These are phyloP conservation scores for Dendrocalamus sinicus DNA, from an alignment of 176 grass and related monocot species.

Conservation along the genomic window DNA sequence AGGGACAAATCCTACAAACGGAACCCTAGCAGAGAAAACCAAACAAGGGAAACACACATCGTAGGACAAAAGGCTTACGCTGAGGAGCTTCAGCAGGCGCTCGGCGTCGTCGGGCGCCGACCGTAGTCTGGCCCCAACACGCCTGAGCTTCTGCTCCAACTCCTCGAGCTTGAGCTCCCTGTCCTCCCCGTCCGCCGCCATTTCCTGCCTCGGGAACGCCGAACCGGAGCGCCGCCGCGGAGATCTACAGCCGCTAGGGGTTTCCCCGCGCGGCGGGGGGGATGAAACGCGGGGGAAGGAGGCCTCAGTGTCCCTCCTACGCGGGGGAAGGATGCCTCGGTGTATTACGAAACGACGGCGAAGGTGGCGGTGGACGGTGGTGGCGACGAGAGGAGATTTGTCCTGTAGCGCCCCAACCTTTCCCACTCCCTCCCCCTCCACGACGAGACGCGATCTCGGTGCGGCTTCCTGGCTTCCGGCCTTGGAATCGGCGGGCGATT, in stretches of 20 bases:
- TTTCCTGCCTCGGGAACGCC: conserved; percentile 5
- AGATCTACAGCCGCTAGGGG: conserved; percentile 61
- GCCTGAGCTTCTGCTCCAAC: conserved; percentile 48
- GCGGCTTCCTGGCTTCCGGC: conserved; percentile 7
- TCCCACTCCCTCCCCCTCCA: background rate
- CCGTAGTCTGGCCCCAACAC: conserved; percentile 52
- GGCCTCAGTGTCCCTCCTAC: background rate
- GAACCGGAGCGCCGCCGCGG: conserved; percentile 15
- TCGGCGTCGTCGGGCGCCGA: conserved; percentile 45
- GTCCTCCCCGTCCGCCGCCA: conserved; percentile 25
- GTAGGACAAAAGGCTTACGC: conserved; percentile 43
- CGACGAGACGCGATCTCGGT: conserved; percentile 41
- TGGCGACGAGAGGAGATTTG: conserved; percentile 29
- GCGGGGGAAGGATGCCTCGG: too few relatives aligned
- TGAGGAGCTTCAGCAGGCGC: conserved; percentile 62
- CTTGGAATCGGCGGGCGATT: conserved; percentile 40
- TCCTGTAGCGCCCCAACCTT: conserved; percentile 4
- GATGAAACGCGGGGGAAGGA: background rate
- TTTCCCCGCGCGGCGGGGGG: conserved; percentile 40
- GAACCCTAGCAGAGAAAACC: conserved; percentile 9
- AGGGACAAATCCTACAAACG: background rate
- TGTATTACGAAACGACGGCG: background rate
- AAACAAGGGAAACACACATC: background rate
- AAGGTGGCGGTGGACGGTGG: conserved; percentile 37
- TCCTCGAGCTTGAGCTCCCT: conserved; percentile 14